Conservation (phyloP, 352 stramenopile species). For the Globisporangium paroecandrum region DNA sequence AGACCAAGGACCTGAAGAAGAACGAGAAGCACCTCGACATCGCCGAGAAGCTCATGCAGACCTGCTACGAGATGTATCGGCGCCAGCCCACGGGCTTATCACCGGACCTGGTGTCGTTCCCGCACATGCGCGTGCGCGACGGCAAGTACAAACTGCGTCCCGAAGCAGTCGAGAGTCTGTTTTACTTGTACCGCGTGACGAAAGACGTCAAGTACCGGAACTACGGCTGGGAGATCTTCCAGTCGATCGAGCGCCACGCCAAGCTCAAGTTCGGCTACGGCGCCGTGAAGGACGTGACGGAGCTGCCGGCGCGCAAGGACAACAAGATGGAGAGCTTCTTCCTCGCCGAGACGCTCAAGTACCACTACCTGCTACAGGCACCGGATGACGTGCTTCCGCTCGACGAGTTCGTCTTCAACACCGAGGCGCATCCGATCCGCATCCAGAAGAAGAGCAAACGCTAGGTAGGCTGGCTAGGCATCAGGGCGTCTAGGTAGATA, state of each 20-base stretch:
- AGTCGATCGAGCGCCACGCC: slow-evolving; percentile 90
- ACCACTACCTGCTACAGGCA: slow-evolving; percentile 94
- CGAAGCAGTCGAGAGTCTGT: slow-evolving; percentile 95
- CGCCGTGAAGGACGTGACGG: slow-evolving; percentile 43
- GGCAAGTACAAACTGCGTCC: slow-evolving; percentile 93
- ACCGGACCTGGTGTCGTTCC: slow-evolving; percentile 92
- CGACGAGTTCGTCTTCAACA: slow-evolving; percentile 97
- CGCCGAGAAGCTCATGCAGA: slow-evolving; percentile 90
- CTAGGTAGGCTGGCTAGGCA: neutral
- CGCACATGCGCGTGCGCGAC: slow-evolving; percentile 47
- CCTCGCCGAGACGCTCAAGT: slow-evolving; percentile 98
- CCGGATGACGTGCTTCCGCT: slow-evolving; percentile 80
- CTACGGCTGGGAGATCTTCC: slow-evolving; percentile 95
- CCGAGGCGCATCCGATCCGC: slow-evolving; percentile 92
- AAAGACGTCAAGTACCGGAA: slow-evolving; percentile 93
- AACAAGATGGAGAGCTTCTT: slow-evolving; percentile 99
- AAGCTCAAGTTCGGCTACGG: slow-evolving; percentile 90
- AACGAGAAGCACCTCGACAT: slow-evolving; percentile 83
- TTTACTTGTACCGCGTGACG: slow-evolving; percentile 95
- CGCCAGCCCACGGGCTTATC: slow-evolving; percentile 89
- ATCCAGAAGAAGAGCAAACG: slow-evolving; percentile 25
- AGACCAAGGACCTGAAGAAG: slow-evolving; percentile 53
- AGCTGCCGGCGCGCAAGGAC: slow-evolving; percentile 58
- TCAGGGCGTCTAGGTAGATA: neutral
- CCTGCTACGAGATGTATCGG: slow-evolving; percentile 95